Base-by-base conservation (phyloP, 106 monocot species). In the Acorus calamus region DNA sequence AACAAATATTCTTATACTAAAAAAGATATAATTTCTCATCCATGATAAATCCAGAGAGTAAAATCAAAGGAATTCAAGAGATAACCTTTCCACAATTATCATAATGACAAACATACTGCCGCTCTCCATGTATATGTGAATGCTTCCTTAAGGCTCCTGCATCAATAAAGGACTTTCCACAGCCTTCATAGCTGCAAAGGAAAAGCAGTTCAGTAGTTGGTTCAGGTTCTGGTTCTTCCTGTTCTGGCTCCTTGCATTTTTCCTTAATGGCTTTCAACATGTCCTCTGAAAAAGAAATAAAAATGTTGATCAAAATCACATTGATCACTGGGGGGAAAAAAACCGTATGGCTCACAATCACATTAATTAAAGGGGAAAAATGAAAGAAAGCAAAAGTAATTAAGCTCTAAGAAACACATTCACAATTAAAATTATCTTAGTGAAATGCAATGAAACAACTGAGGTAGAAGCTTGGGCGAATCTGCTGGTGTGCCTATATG, bases 111-210 rank as follows among this genome's bases (percentile, higher is more conserved):
- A 70, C 50, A 66, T 81, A 66, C 45, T 86, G 91, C 72, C 71
- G 83, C 64, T 81, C 86, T 9, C 81, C 81, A 67, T 92, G 91
- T 43, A 79, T 69, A 42, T 86, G 80, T 47, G 81, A 57, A 70
- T 92, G 91, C 59, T 92, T 86, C 61, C 67, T 84, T 59, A 92
- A 72, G 51, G 84, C 79, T 2, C 65, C 70, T 12, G 70, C 83
- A 57, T 92, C 91, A 72, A 79, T 69, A 48, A 91, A 91, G 66
- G 83, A 78, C 57, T 76, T 86, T 2, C 90, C 90, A 63, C 90
- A 92, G 47, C 81, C 81, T 56, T 92, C 92, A 70, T 77, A 86
- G 65, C 81, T 92, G 63, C 92, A 92, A 51, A 92, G 87, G 71
- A 87, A 87, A 50, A 87, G 75, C 55, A 84, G 52, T 62, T 87